Base-by-base conservation (phyloP, 2,329 filamentous ascomycete genomes). In the Tolypocladium tropicale region DNA sequence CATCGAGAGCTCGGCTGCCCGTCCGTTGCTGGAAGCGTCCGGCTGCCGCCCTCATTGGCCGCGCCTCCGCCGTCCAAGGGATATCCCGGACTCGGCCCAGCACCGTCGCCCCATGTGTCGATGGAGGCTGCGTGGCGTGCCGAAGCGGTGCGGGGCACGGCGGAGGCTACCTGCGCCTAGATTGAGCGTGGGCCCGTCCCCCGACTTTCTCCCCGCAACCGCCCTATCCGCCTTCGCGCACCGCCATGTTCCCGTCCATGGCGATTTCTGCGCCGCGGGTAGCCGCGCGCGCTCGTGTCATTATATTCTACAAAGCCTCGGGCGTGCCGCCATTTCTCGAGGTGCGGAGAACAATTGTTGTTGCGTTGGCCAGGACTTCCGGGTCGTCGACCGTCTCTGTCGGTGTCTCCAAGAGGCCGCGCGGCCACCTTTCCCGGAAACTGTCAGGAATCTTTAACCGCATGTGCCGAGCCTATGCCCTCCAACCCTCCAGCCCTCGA, bases 71-170 rank as follows among this genome's bases (percentile, higher is more conserved):
- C 41, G 41, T 28, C 41, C 23, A 46, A 28, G 41, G 39, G 43
- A 54, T 49, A 49, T 49, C 11, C 43, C 53, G 53, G 53, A 54
- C 36, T 36, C 52, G 33, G 33, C 33, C 33, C 33, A 34, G 33
- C 33, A 34, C 33, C 33, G 41, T 12, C 23, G 41, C 14, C 41
- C 41, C 41, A 46, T 46, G 41, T 28, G 41, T 28, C 10, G 32
- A 46, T 25, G 41, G 33, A 36, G 23, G 21, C 16, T 2, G 12
- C 37, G 12, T 18, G 25, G 51, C 52, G 16, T 53, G 46, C 53
- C 53, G 53, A 55, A 53, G 36, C 56, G 48, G 48, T 46, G 53
- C 41, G 53, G 53, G 49, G 53, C 39, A 43, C 10, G 34, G 16
- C 34, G 34, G 34, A 16, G 33, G 33, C 33, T 34, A n/a, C n/a